Base-by-base conservation (phyloP, 208 protist species). In the Acanthamoeba triangularis region DNA sequence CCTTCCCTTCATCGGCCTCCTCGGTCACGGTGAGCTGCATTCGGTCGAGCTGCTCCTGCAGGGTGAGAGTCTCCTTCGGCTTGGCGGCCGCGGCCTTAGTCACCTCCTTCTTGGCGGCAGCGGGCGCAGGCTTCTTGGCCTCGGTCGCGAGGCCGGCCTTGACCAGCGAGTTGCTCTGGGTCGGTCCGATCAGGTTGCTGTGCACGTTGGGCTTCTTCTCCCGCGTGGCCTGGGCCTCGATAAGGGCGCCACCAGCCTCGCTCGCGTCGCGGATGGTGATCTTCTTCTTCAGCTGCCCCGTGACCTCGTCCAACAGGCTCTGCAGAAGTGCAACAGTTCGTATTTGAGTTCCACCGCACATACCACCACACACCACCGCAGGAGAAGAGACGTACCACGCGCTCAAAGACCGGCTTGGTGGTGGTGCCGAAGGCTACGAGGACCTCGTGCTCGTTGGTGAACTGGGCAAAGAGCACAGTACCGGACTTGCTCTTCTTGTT, bases 381-480 rank as follows among this genome's bases (percentile, higher is more conserved):
- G 1, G 44, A 49, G 44, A 25, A 35, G 35, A 84, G 25, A 84
- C 80, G 16, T 72, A 92, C 85, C 85, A 92, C 56, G 13, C 85
- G 85, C 44, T 92, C 33, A 49, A 92, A 92, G 44, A 92, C 20
- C 8, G 85, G 85, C 37, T 49, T 92, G 16, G 14, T 37, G 7
- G 33, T 13, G 30, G 49, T 72, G 85, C 85, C 85, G 61, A 52
- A 74, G 37, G n/a, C 85, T 4, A 92, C 35, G 25, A 92, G 20
- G 56, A 92, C 25, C 59, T 92, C 85, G 28, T 65, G 14, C 52
- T 65, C 28, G 85, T 30, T 23, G 61, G 37, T 54, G 61, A 92
- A 92, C 85, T 92, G 85, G 3, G 85, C 85, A 49, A 92, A 92
- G 85, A 74, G 56, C 35, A 76, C 85, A 35, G 10, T 6, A 30